Conservation (phyloP, 306 rosid species). For the Carpinus viminea region DNA sequence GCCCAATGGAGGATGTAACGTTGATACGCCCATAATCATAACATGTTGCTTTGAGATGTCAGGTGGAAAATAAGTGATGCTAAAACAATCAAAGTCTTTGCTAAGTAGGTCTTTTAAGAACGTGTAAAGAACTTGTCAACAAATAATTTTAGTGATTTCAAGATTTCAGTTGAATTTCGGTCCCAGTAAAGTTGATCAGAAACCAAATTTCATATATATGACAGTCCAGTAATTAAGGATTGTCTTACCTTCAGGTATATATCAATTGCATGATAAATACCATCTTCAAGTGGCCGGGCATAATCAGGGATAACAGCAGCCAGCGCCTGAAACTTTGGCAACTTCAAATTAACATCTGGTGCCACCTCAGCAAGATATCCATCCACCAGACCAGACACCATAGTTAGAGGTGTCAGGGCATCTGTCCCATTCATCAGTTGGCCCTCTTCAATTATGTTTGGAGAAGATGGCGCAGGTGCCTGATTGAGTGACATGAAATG, state of each 20-base stretch:
- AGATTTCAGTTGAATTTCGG: not conserved
- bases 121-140: not conserved
- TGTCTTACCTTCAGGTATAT: slow-evolving; percentile 75
- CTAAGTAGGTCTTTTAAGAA: not conserved
- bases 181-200: not conserved
- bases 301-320: slow-evolving; percentile 77
- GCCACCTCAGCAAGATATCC: slow-evolving; percentile 87
- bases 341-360: slow-evolving; percentile 77
- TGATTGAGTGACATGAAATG: slow-evolving; percentile 64
- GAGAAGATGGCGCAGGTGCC: slow-evolving; percentile 45
- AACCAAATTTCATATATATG: not conserved
- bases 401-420: slow-evolving; percentile 46
- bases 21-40: no score
- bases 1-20: not conserved
- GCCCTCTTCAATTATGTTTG: slow-evolving; percentile 55
- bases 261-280: slow-evolving; percentile 83
- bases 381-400: slow-evolving; percentile 80
- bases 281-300: slow-evolving; percentile 78
- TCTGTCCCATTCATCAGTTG: slow-evolving; percentile 47
- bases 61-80: not conserved
- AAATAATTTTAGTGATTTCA: not conserved
- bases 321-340: slow-evolving; percentile 67
- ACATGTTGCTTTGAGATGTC: not conserved
- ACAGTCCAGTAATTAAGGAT: not conserved
- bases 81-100: not conserved